phyloP scores from a whole-genome alignment of 2,329 filamentous ascomycete genomes.

The Epicoccum nigrum region DNA sequence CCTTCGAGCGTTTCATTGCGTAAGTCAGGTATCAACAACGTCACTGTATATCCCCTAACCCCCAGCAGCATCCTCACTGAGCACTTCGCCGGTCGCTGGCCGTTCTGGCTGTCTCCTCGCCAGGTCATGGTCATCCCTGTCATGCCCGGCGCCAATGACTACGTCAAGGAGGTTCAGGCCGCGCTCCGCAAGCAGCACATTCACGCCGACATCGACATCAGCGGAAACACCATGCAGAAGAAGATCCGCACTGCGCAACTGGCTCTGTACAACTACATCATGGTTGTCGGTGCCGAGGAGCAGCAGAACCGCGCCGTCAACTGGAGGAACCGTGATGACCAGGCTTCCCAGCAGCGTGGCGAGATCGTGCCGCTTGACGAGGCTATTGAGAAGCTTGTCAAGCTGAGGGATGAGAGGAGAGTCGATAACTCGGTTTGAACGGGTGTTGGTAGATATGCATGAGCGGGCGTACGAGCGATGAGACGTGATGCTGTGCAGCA shows the following conservation, averaged over 20 bases:
- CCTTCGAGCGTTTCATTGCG: conserved; percentile 72
- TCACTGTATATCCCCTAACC: not conserved
- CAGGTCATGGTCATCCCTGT: conserved; percentile 82
- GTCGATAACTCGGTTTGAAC: conserved; percentile 39
- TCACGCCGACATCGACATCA: conserved; percentile 73
- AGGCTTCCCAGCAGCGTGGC: conserved; percentile 65
- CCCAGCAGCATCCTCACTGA: conserved; percentile 69
- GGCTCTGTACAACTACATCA: conserved; percentile 83
- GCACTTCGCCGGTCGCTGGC: conserved; percentile 88
- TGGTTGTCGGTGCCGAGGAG: conserved; percentile 70
- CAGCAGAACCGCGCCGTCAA: conserved; percentile 65
- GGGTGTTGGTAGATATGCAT: not conserved
- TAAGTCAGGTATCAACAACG: conserved; percentile 23
- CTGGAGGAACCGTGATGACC: conserved; percentile 69
- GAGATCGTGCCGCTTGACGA: conserved; percentile 66
- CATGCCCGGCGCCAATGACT: conserved; percentile 72
- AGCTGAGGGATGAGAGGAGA: conserved; percentile 53
- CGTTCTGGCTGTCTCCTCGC: conserved; percentile 85
- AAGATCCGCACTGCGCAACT: conserved; percentile 85
- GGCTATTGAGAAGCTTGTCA: conserved; percentile 60
- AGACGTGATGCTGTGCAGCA: conserved; percentile 5
- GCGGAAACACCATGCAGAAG: conserved; percentile 84
- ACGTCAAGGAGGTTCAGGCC: conserved; percentile 73
- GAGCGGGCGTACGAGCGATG: conserved; percentile 5
- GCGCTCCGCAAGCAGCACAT: conserved; percentile 71